Percentiles rank a stretch among this genome's conserved stretches.
Conservation (phyloP, 148 eudicot genomes). For the Camellia japonica region DNA sequence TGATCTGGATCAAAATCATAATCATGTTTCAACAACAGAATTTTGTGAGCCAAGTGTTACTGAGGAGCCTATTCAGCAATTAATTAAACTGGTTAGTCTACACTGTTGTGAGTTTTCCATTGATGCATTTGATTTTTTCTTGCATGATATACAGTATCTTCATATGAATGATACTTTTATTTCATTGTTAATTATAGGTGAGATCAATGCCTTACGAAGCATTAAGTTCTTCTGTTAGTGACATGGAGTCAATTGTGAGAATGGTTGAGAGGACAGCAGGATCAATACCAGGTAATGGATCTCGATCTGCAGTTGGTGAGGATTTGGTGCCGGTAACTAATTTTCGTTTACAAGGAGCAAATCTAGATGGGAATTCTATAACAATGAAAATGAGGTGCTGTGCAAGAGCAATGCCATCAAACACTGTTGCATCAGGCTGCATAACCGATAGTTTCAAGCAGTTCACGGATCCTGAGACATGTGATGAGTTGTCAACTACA, state of each 20-base stretch:
- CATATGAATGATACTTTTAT: not conserved
- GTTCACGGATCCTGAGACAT: slow-evolving; percentile 1
- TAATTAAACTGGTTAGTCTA: slow-evolving; percentile 17
- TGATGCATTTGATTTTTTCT: slow-evolving; percentile 4
- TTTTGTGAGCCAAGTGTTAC: not conserved
- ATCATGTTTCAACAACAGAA: not conserved
- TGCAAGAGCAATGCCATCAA: slow-evolving; percentile 3
- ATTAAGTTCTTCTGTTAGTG: slow-evolving; percentile 15
- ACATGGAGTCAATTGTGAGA: slow-evolving; percentile 21
- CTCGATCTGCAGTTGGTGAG: slow-evolving; percentile 8
- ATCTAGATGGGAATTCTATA: not conserved
- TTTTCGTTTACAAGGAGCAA: not conserved
- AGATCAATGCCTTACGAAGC: slow-evolving; percentile 14
- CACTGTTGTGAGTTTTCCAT: not conserved
- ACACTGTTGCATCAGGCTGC: slow-evolving; percentile 1
- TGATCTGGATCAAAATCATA: not conserved
- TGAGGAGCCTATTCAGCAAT: slow-evolving; percentile 16
- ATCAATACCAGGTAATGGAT: slow-evolving; percentile 17
- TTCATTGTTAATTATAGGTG: slow-evolving; percentile 13
- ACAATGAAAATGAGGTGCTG: not conserved
- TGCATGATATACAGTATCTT: not conserved
- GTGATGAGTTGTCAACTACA: not conserved
- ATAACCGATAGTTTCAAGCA: slow-evolving; percentile 2
- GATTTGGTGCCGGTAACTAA: not conserved
- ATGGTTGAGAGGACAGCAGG: slow-evolving; percentile 18